A percentile compares a stretch with the other conserved stretches of the same genome.
Conservation (phyloP, 768 basidiomycete species). For the Phanerodontia chrysosporium region DNA sequence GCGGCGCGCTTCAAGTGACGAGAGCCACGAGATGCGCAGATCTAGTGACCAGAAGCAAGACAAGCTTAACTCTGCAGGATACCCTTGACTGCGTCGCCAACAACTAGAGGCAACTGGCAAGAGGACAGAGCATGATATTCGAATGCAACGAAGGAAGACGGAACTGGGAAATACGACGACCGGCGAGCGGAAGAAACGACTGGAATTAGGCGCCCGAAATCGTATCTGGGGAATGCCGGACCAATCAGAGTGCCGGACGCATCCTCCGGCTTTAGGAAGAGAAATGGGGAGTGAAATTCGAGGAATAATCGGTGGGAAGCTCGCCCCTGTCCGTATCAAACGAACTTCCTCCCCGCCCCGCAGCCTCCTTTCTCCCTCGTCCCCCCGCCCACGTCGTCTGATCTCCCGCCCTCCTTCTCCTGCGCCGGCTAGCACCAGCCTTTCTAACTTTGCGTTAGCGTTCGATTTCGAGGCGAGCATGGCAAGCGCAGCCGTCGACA, state of each 20-base stretch:
- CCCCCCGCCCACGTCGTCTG: conserved; percentile 11
- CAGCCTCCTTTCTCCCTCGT: conserved; percentile 23
- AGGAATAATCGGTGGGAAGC: conserved; percentile 5
- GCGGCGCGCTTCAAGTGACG: no score
- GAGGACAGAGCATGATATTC: no score
- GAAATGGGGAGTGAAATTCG: conserved; percentile 10
- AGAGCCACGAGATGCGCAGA: no score
- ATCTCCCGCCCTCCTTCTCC: not conserved
- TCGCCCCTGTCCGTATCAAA: conserved; percentile 19
- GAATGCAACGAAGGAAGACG: not conserved
- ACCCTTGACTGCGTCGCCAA: no score
- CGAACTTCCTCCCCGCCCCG: conserved; percentile 25
- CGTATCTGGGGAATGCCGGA: conserved; percentile 29
- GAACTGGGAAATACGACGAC: not conserved
- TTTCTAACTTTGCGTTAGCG: not conserved
- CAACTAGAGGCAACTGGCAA: no score
- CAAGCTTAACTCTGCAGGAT: no score
- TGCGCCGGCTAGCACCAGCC: not conserved
- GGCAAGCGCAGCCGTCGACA: conserved; percentile 7
- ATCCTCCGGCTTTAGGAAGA: not conserved
- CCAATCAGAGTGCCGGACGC: conserved; percentile 21
- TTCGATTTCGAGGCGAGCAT: not conserved
- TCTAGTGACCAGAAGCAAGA: no score
- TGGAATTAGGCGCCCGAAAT: conserved; percentile 9
- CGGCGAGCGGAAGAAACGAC: not conserved